Conservation (phyloP, 345 rosid genomes). For the Dovyalis caffra region DNA sequence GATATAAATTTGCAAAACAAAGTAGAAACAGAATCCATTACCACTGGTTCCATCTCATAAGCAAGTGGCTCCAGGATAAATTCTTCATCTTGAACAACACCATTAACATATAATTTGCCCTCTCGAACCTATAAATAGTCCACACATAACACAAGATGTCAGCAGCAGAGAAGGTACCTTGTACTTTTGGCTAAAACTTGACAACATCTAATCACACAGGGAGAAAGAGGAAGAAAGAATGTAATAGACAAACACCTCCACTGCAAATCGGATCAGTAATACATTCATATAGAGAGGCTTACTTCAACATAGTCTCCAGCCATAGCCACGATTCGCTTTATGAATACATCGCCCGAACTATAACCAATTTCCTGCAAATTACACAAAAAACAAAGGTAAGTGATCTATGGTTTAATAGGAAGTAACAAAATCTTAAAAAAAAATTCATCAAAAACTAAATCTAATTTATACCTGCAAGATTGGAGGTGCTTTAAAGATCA, state of each 20-base stretch:
- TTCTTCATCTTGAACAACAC: constrained; percentile 54
- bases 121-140: constrained; percentile 48
- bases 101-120: constrained; percentile 76
- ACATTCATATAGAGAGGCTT: constrained; percentile 35
- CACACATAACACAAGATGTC: background rate
- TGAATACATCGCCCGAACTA: constrained; percentile 64
- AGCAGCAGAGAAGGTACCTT: background rate
- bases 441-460: background rate
- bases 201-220: background rate
- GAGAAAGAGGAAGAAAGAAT: background rate
- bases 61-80: constrained; percentile 69
- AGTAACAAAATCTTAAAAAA: background rate
- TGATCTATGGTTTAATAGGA: constrained; percentile 8
- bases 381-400: constrained; percentile 15
- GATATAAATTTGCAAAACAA: background rate
- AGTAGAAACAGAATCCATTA: constrained; percentile 18
- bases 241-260: constrained; percentile 17
- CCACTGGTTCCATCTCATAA: constrained; percentile 75
- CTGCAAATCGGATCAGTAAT: constrained; percentile 16
- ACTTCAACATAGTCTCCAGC: constrained; percentile 89
- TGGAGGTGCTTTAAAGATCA: constrained; percentile 87
- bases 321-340: constrained; percentile 88
- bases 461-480: constrained; percentile 48
- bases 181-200: too few relatives aligned
- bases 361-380: constrained; percentile 58